A percentile compares a stretch with the other conserved stretches of the same genome.
These are phyloP conservation scores for Trichophyton equinum DNA, from an alignment of 2,329 filamentous ascomycete genomes.

Conservation along the genomic window DNA sequence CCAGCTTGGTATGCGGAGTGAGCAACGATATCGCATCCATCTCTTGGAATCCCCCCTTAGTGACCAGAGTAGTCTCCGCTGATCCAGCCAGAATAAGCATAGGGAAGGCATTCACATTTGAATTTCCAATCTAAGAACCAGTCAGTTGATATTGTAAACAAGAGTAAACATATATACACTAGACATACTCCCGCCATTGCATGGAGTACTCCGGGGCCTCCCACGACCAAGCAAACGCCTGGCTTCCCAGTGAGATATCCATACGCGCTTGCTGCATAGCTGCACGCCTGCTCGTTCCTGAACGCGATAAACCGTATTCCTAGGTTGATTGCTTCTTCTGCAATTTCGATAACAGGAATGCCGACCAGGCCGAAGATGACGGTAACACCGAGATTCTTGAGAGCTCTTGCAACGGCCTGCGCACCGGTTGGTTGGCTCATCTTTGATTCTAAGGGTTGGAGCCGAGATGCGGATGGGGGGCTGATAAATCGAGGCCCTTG, in stretches of 20 bases:
- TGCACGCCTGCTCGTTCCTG: slow-evolving; percentile 47
- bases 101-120: slow-evolving; percentile 44
- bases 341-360: slow-evolving; percentile 46
- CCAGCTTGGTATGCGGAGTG: slow-evolving; percentile 41
- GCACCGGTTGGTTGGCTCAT: slow-evolving; percentile 25
- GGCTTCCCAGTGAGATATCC: slow-evolving; percentile 45
- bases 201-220: slow-evolving; percentile 47
- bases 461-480: too few species aligned
- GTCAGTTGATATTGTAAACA: not conserved
- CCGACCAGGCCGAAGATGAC: slow-evolving; percentile 44
- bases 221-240: slow-evolving; percentile 47
- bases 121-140: slow-evolving; percentile 34
- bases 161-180: not conserved
- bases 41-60: slow-evolving; percentile 46
- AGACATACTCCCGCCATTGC: slow-evolving; percentile 42
- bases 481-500: not conserved
- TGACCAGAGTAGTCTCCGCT: slow-evolving; percentile 39
- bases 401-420: slow-evolving; percentile 37
- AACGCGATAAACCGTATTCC: slow-evolving; percentile 48
- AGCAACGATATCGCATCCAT: slow-evolving; percentile 43
- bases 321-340: slow-evolving; percentile 43
- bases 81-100: slow-evolving; percentile 44
- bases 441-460: not conserved
- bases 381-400: slow-evolving; percentile 38
- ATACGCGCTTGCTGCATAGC: slow-evolving; percentile 47